These are phyloP conservation scores for Mycena albidolilacea DNA, from an alignment of 768 basidiomycete species.

Conservation along the genomic window DNA sequence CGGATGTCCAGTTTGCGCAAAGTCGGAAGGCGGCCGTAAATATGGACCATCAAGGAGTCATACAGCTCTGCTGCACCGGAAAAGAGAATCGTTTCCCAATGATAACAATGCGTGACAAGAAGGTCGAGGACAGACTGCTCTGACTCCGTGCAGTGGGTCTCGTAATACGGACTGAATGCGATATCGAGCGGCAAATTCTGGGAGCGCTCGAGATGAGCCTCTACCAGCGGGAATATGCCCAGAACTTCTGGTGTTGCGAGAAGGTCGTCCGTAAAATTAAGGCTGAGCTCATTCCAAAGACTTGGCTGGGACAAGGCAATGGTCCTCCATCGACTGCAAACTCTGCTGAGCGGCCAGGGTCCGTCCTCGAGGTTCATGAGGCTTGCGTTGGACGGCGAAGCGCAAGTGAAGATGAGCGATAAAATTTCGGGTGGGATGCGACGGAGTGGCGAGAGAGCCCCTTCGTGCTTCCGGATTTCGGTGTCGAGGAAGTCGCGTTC, in stretches of 20 bases:
- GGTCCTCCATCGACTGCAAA: conserved; percentile 11
- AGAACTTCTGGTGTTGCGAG: background rate
- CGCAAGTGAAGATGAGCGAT: conserved; percentile 9
- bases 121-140: background rate
- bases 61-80: background rate
- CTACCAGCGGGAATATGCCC: background rate
- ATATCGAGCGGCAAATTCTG: background rate
- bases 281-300: background rate
- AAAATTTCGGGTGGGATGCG: conserved; percentile 16
- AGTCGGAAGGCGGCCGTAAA: background rate
- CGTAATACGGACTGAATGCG: background rate
- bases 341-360: background rate
- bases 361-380: too few relatives aligned
- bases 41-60: background rate
- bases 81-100: conserved; percentile 1
- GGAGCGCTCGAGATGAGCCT: conserved; percentile 15
- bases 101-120: background rate
- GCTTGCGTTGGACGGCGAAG: background rate
- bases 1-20: conserved; percentile 1
- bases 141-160: background rate
- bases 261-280: background rate
- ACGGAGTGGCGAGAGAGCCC: conserved; percentile 12
- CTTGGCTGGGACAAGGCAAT: conserved; percentile 3
- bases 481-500: background rate
- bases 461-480: conserved; percentile 15